Evolutionary conservation across 306 rosid species (phyloP).

Genomic region (Cyclanthera cordifolia): DNA sequence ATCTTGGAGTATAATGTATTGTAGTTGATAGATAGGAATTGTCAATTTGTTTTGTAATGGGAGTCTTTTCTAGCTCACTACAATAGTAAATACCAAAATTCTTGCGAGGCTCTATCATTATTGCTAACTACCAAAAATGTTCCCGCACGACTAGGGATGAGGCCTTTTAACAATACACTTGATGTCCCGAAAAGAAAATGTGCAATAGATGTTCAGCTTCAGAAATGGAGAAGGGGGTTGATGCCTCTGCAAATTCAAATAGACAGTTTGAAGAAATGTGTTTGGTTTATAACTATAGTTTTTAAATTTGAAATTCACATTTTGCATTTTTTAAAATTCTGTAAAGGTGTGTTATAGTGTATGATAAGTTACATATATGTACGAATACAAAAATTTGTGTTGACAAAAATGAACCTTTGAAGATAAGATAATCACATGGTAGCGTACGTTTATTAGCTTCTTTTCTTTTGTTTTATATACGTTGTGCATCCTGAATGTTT

Average conservation of each 20-base stretch:
- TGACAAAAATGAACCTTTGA: background rate
- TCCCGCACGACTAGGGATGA: background rate
- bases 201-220: background rate
- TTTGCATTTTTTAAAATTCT: background rate
- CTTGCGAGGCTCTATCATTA: background rate
- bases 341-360: background rate
- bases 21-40: constrained; percentile 1
- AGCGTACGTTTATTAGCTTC: background rate
- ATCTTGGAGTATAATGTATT: background rate
- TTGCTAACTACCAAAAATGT: background rate
- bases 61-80: background rate
- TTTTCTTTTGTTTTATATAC: background rate
- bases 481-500: background rate
- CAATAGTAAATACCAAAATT: background rate
- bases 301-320: background rate
- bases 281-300: background rate
- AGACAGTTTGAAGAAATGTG: background rate
- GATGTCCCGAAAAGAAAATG: background rate
- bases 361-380: background rate
- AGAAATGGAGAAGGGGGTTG: background rate
- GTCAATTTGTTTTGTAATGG: background rate
- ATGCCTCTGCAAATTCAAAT: background rate
- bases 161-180: background rate
- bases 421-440: background rate
- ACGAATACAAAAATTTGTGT: background rate